Evolutionary conservation across 129 eudicot genomes (phyloP).

Genomic region (Flaveria bidentis): DNA sequence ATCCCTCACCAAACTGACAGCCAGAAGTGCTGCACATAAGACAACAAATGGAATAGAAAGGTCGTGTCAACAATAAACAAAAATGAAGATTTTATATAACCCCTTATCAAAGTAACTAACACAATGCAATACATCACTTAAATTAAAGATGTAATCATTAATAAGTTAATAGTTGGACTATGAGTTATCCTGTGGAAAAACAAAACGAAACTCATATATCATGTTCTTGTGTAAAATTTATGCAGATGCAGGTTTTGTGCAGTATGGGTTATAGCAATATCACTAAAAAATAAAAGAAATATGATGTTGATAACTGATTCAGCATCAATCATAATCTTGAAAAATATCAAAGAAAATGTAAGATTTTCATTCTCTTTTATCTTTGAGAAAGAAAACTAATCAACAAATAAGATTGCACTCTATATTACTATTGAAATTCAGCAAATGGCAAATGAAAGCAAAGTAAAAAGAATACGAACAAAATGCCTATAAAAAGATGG

Average conservation of each 20-base stretch:
- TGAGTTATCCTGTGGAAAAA: neutral
- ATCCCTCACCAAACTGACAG: slow-evolving; percentile 84
- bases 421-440: too few relatives aligned
- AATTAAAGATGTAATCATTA: neutral
- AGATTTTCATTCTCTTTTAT: neutral
- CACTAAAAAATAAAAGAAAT: neutral
- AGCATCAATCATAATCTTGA: neutral
- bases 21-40: slow-evolving; percentile 70
- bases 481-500: neutral
- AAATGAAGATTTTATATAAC: neutral
- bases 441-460: neutral
- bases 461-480: neutral
- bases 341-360: neutral
- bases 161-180: neutral
- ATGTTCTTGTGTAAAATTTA: neutral
- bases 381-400: neutral
- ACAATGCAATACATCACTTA: neutral
- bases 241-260: neutral
- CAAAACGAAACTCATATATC: neutral
- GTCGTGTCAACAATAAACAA: slow-evolving; percentile 13
- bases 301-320: neutral
- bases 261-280: neutral
- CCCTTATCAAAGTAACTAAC: neutral
- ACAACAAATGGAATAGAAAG: slow-evolving; percentile 21
- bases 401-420: neutral